Evolutionary conservation across 495 filamentous ascomycete species (phyloP).

Genomic region (Penicillium psychrofluorescens): DNA sequence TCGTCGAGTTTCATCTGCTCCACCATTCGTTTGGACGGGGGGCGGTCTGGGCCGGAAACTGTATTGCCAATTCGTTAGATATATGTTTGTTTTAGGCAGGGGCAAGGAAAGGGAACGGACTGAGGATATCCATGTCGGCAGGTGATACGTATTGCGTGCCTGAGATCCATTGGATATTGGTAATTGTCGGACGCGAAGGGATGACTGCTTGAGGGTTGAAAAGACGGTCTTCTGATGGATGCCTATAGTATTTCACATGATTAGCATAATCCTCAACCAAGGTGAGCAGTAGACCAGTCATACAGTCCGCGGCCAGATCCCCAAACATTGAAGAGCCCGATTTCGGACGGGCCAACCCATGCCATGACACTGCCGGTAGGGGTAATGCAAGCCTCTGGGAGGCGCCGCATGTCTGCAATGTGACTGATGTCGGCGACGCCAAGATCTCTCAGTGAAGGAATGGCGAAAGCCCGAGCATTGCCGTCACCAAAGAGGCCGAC

Average conservation of each 20-base stretch:
- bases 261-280: background rate
- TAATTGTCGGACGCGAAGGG: conserved; percentile 88
- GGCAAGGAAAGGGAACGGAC: conserved; percentile 18
- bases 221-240: conserved; percentile 58
- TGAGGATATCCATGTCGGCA: conserved; percentile 83
- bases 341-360: conserved; percentile 85
- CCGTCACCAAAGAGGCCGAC: conserved; percentile 80
- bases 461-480: conserved; percentile 66
- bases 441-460: conserved; percentile 82
- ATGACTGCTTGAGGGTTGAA: conserved; percentile 64
- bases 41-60: conserved; percentile 81
- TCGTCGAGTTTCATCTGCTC: conserved; percentile 55
- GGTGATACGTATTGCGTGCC: conserved; percentile 89
- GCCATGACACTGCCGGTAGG: conserved; percentile 72
- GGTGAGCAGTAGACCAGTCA: conserved; percentile 24
- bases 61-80: conserved; percentile 5
- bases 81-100: background rate
- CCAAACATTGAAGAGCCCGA: conserved; percentile 74
- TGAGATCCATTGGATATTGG: conserved; percentile 90
- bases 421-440: conserved; percentile 54
- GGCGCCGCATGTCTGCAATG: conserved; percentile 65
- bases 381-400: conserved; percentile 59
- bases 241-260: conserved; percentile 14
- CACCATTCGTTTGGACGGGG: conserved; percentile 72
- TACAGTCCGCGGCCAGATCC: conserved; percentile 57